These are phyloP conservation scores for Podospora appendiculata DNA, from an alignment of 495 filamentous ascomycete genomes.

Conservation along the genomic window DNA sequence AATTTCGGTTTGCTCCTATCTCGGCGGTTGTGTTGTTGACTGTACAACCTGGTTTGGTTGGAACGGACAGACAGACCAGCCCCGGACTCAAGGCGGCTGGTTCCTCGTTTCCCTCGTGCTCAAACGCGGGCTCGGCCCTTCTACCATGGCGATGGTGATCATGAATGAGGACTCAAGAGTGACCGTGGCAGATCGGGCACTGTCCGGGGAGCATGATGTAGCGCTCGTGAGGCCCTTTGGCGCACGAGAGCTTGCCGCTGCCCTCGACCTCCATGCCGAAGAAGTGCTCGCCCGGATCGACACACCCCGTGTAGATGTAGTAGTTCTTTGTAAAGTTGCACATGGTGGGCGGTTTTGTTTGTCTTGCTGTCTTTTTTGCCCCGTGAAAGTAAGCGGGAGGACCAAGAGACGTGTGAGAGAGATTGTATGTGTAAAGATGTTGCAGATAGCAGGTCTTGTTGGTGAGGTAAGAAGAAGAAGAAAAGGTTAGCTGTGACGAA, in stretches of 20 bases:
- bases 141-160: too few relatives aligned
- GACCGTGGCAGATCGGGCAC: constrained; percentile 55
- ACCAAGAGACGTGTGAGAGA: background rate
- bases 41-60: too few relatives aligned
- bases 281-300: constrained; percentile 60
- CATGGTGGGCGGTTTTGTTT: constrained; percentile 41
- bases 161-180: background rate
- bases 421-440: too few relatives aligned
- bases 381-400: background rate
- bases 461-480: background rate
- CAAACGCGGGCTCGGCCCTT: too few relatives aligned
- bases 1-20: too few relatives aligned
- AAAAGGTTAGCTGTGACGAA: background rate
- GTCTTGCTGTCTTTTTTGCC: background rate
- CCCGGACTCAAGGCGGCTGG: too few relatives aligned
- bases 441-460: background rate
- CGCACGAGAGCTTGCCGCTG: constrained; percentile 50
- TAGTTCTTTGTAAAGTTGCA: constrained; percentile 73
- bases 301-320: constrained; percentile 67
- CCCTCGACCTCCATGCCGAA: constrained; percentile 60
- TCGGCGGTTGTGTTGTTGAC: too few relatives aligned
- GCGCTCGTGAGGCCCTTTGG: constrained; percentile 64
- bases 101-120: too few relatives aligned
- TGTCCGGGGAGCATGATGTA: constrained; percentile 62
- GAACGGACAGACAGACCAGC: too few relatives aligned